Evolutionary conservation across 2,329 filamentous ascomycete genomes (phyloP).

Genomic region (Rhynchosporium graminicola): DNA sequence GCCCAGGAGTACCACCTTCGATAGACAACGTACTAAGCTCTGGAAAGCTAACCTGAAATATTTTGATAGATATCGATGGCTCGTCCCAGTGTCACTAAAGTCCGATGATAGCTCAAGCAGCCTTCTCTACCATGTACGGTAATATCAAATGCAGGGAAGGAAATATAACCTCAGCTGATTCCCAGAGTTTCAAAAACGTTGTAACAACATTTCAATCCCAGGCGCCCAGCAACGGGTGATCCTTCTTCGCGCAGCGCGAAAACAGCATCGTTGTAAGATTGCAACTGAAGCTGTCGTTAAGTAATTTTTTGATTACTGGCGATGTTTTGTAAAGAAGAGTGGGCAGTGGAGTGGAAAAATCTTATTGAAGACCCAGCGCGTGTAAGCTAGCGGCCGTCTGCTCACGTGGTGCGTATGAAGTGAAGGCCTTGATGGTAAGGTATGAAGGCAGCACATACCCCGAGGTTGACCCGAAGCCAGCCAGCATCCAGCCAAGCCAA

Average conservation of each 20-base stretch:
- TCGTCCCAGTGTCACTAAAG: no score
- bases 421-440: no score
- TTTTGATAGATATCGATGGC: no score
- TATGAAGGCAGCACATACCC: not conserved
- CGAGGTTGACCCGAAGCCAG: conserved; percentile 24
- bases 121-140: no score
- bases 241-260: conserved; percentile 70
- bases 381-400: no score
- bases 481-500: not conserved
- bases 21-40: no score
- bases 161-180: conserved; percentile 72
- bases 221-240: conserved; percentile 69
- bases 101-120: no score
- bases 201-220: conserved; percentile 65
- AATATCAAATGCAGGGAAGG: no score
- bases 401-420: no score
- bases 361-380: no score
- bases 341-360: conserved; percentile 17
- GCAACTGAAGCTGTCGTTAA: conserved; percentile 52
- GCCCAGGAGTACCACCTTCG: no score
- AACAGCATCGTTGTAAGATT: conserved; percentile 56
- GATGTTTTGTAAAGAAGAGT: conserved; percentile 54
- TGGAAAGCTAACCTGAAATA: no score
- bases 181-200: conserved; percentile 64
- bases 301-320: conserved; percentile 52